Percentiles rank a stretch among this genome's conserved stretches.
Evolutionary conservation across 2,329 filamentous ascomycete species (phyloP).

Genomic region (Claviceps sorghi): DNA sequence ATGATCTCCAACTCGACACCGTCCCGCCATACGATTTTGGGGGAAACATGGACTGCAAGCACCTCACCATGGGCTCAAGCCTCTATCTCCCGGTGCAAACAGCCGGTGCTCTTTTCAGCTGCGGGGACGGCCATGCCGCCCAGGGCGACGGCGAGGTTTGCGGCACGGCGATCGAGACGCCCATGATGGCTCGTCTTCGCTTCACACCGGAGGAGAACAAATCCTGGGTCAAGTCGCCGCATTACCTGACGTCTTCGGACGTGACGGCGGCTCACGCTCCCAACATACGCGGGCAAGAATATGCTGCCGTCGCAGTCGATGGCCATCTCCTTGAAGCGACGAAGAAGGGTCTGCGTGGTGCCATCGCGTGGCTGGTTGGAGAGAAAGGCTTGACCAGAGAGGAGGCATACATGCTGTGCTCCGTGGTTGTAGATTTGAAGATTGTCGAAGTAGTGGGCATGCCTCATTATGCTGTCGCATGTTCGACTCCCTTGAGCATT

Average conservation of each 20-base stretch:
- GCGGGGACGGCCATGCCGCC: constrained; percentile 38
- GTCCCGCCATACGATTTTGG: constrained; percentile 36
- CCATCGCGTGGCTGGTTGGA: constrained; percentile 32
- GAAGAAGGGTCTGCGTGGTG: constrained; percentile 30
- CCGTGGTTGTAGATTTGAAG: constrained; percentile 33
- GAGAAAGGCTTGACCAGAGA: constrained; percentile 29
- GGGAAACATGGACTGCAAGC: constrained; percentile 40
- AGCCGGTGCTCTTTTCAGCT: constrained; percentile 35
- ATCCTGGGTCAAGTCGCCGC: constrained; percentile 30
- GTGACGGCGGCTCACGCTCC: constrained; percentile 1
- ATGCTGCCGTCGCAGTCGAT: constrained; percentile 33
- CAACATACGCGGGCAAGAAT: constrained; percentile 20
- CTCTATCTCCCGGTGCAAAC: constrained; percentile 36
- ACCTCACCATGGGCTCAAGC: constrained; percentile 29
- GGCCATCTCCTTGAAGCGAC: constrained; percentile 32
- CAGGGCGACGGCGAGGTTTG: constrained; percentile 41
- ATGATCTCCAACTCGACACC: constrained; percentile 29
- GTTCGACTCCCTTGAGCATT: constrained; percentile 32
- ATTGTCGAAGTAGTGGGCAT: constrained; percentile 39
- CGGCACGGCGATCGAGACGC: constrained; percentile 41
- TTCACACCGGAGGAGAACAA: constrained; percentile 32
- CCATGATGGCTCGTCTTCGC: constrained; percentile 32
- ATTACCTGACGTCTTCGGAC: constrained; percentile 26
- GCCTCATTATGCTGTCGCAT: constrained; percentile 37
- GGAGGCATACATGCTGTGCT: constrained; percentile 38